These are phyloP conservation scores for Eimeria acervulina DNA, from an alignment of 169 alveolate genomes.

Conservation along the genomic window DNA sequence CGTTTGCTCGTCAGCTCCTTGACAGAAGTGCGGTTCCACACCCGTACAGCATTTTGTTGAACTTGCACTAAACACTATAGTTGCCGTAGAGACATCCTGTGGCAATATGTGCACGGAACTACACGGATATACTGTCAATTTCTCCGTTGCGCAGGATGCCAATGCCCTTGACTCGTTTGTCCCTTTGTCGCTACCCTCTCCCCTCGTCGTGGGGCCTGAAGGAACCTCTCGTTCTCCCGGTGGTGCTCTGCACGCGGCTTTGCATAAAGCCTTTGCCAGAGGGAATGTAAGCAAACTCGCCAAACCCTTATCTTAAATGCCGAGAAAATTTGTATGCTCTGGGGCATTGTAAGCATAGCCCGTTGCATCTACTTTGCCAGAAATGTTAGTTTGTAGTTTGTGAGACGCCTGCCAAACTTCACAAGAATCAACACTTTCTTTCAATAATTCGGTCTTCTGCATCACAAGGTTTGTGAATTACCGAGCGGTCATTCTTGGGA, in stretches of 20 bases:
- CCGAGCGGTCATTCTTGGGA: neutral
- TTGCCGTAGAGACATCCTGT: neutral
- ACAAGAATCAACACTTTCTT: neutral
- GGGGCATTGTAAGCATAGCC: neutral
- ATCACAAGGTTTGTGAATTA: neutral
- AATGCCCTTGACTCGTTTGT: slow-evolving; percentile 17
- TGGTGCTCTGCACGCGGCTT: neutral
- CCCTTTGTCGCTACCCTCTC: slow-evolving; percentile 31
- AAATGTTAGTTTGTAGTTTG: neutral
- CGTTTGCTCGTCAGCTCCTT: slow-evolving; percentile 61
- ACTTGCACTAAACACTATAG: too few relatives aligned
- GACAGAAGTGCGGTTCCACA: neutral
- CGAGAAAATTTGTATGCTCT: neutral
- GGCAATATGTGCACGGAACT: neutral
- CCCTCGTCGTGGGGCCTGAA: slow-evolving; percentile 39
- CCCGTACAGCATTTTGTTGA: neutral
- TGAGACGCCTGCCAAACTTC: neutral
- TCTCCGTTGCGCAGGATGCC: slow-evolving; percentile 22
- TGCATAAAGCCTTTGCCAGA: neutral
- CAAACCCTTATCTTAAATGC: neutral
- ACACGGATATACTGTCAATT: neutral
- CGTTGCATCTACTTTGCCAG: neutral
- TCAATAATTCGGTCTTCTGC: neutral
- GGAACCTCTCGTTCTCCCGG: slow-evolving; percentile 8
- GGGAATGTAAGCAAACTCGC: slow-evolving; percentile 5